Conservation (phyloP, 306 rosid species). For the Hippophae rhamnoides region DNA sequence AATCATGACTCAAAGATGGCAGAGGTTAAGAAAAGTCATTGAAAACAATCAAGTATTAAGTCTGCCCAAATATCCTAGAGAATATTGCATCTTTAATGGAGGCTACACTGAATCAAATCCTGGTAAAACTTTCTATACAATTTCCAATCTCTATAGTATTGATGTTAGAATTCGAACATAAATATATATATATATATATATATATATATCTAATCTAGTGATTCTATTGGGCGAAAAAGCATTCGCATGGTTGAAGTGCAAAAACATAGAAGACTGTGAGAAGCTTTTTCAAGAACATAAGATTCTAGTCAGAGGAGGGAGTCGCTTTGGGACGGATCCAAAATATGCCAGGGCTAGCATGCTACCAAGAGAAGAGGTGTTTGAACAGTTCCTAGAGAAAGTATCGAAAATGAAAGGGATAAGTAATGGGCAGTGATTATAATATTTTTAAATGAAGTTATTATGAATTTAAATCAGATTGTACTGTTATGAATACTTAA, state of each 20-base stretch:
- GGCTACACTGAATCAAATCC: constrained; percentile 38
- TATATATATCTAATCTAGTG: background rate
- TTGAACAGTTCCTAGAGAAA: constrained; percentile 36
- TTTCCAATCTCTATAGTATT: background rate
- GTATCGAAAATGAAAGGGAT: constrained; percentile 23
- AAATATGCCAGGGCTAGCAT: constrained; percentile 48
- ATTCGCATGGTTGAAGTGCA: constrained; percentile 67
- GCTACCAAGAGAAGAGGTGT: constrained; percentile 35
- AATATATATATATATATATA: too few species aligned
- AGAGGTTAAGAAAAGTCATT: constrained; percentile 32
- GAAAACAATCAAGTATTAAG: constrained; percentile 27
- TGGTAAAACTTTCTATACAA: constrained; percentile 18
- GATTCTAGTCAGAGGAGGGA: constrained; percentile 39
- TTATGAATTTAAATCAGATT: too few species aligned
- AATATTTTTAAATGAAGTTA: background rate
- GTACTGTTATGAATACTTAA: too few species aligned
- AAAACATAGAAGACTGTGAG: constrained; percentile 34
- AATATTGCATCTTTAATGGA: constrained; percentile 42
- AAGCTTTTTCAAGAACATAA: constrained; percentile 31
- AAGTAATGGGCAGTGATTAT: constrained; percentile 8
- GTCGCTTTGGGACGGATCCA: constrained; percentile 42
- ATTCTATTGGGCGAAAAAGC: constrained; percentile 22
- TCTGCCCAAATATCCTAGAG: constrained; percentile 25
- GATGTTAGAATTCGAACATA: background rate
- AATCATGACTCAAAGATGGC: constrained; percentile 57